Evolutionary conservation across 108 stramenopile species (phyloP), one percentile per base, ranked within the genome.

Genomic region (Pseudonitzschia pungens): DNA sequence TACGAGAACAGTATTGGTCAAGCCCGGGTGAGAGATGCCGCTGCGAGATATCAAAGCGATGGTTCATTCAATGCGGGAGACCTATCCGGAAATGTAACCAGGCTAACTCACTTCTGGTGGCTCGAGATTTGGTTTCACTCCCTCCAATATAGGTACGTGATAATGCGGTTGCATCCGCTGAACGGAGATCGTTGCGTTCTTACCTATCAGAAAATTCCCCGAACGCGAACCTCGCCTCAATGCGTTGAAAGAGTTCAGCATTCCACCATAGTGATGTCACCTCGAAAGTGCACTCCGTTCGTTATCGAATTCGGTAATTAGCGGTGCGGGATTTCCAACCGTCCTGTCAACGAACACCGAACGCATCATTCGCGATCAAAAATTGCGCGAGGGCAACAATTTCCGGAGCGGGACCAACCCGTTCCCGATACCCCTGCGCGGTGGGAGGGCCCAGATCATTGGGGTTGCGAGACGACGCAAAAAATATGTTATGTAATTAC

Each of bases 341-440:
- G 45, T 48, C 45, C 18, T 18, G 45, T 48, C 36, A 48, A 48
- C 45, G 45, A 48, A 48, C 14, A 55, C 26, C 54, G 54, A 55
- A 55, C 54, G 54, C 54, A 22, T 55, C 24, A 55, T 24, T 20
- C 54, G 54, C 54, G 54, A 55, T 22, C 54, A 26, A 22, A 55
- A 24, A 55, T 55, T 24, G 54, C 54, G n/a, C 54, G 54, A 36
- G 36, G 36, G 36, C 24, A 54, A 54, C 22, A 21, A 24, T 54
- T 21, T 54, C 24, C 2, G 4, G 53, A 24, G 22, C 21, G 7
- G 2, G 53, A 7, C 2, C 53, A 21, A 21, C 24, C 53, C n/a
- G n/a, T 56, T 56, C 55, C 55, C 55, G 55, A 56, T 56, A 56
- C 55, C 55, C n/a, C n/a, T n/a, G n/a, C n/a, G n/a, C n/a, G n/a